phyloP scores from a whole-genome alignment of 2,329 filamentous ascomycete genomes.

The Colletotrichum salicis region DNA sequence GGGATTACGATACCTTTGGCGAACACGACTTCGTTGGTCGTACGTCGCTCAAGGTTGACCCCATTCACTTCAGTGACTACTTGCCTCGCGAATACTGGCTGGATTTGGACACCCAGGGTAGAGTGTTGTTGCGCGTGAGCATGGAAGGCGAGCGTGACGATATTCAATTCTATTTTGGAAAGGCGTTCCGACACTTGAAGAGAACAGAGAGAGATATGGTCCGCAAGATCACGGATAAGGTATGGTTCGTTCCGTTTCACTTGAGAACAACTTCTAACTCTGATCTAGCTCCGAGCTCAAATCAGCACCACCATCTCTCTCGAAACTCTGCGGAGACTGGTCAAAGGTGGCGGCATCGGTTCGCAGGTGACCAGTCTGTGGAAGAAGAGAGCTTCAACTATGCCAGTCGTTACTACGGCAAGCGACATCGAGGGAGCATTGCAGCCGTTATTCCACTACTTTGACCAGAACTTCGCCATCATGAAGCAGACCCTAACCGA shows the following conservation, averaged over 20 bases:
- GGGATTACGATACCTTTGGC: slow-evolving; percentile 97
- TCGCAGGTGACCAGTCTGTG: slow-evolving; percentile 78
- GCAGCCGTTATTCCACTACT: slow-evolving; percentile 89
- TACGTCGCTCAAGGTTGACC: slow-evolving; percentile 97
- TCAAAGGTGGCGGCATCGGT: slow-evolving; percentile 76
- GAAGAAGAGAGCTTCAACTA: slow-evolving; percentile 67
- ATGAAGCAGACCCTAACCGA: slow-evolving; percentile 97
- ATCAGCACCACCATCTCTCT: slow-evolving; percentile 90
- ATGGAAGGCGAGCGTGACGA: slow-evolving; percentile 99
- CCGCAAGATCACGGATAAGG: slow-evolving; percentile 96
- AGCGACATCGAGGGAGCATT: slow-evolving; percentile 84
- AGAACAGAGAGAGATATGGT: slow-evolving; percentile 98
- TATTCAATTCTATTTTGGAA: slow-evolving; percentile 98
- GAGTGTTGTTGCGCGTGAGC: slow-evolving; percentile 88
- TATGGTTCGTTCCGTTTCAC: slow-evolving; percentile 50
- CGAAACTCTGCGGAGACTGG: slow-evolving; percentile 79
- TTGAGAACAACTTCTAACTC: slow-evolving; percentile 37
- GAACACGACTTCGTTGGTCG: slow-evolving; percentile 97
- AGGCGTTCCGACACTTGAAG: slow-evolving; percentile 94
- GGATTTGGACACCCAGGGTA: slow-evolving; percentile 93
- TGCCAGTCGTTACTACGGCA: slow-evolving; percentile 68
- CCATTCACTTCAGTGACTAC: slow-evolving; percentile 96
- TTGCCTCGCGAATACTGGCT: slow-evolving; percentile 97
- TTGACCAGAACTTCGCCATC: slow-evolving; percentile 98
- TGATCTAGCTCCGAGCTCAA: slow-evolving; percentile 81